Evolutionary conservation across 2,329 filamentous ascomycete species (phyloP).

Genomic region (Ophiosphaerella herpotricha): DNA sequence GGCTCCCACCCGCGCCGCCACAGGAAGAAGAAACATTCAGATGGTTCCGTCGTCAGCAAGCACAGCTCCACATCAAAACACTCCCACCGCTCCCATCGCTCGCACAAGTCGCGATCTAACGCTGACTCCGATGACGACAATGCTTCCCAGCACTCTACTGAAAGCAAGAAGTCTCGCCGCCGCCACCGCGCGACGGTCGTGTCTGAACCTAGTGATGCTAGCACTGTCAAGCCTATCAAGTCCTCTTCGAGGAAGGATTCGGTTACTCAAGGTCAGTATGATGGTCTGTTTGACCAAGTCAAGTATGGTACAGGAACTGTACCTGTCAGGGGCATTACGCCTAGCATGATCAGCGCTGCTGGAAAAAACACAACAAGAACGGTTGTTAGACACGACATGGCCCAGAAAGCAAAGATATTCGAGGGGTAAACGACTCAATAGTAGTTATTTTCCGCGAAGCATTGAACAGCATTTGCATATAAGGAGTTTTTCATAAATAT

Average conservation of each 20-base stretch:
- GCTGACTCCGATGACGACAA: constrained; percentile 23
- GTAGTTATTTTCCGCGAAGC: neutral
- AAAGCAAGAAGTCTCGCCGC: constrained; percentile 15
- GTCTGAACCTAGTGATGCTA: constrained; percentile 43
- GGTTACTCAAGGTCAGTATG: constrained; percentile 33
- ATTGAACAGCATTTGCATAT: constrained; percentile 1
- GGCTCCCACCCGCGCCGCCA: constrained; percentile 39
- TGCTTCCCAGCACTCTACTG: constrained; percentile 7
- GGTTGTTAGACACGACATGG: constrained; percentile 40
- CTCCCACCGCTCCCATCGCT: constrained; percentile 27
- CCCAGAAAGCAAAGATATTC: constrained; percentile 38
- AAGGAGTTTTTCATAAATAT: neutral
- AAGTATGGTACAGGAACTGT: constrained; percentile 39
- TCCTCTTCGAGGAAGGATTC: constrained; percentile 36
- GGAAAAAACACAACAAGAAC: constrained; percentile 42
- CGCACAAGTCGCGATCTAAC: constrained; percentile 27
- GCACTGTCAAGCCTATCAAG: constrained; percentile 38
- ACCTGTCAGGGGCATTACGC: constrained; percentile 43
- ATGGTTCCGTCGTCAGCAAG: constrained; percentile 32
- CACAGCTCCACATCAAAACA: constrained; percentile 32
- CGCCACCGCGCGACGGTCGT: constrained; percentile 26
- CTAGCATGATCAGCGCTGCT: constrained; percentile 43
- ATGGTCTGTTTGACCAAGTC: constrained; percentile 33
- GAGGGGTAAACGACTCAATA: constrained; percentile 14
- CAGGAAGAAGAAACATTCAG: constrained; percentile 19